phyloP scores from a whole-genome alignment of 805 yeast genomes.

The Ogataea paradorogensis region DNA sequence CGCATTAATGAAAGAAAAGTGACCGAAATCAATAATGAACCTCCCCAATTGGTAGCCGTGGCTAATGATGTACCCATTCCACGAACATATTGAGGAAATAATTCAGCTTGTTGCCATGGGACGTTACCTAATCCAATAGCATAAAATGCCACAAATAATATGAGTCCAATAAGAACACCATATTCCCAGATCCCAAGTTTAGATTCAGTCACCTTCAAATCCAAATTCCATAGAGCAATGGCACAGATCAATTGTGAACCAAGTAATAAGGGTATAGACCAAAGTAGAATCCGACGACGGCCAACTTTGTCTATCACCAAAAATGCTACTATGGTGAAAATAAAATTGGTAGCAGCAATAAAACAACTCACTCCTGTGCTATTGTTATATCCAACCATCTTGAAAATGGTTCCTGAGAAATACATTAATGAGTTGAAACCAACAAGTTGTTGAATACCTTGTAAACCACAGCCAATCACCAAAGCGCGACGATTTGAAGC shows the following conservation, averaged over 20 bases:
- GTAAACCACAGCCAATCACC: conserved; percentile 53
- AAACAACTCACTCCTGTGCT: conserved; percentile 53
- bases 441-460: conserved; percentile 55
- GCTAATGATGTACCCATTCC: conserved; percentile 44
- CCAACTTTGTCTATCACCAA: conserved; percentile 50
- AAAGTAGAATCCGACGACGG: conserved; percentile 45
- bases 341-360: conserved; percentile 54
- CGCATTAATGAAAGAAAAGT: conserved; percentile 53
- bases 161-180: conserved; percentile 44
- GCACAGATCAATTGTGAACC: conserved; percentile 47
- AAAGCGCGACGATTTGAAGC: conserved; percentile 51
- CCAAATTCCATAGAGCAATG: conserved; percentile 46
- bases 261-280: conserved; percentile 47
- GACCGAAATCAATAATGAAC: conserved; percentile 50
- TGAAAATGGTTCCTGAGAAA: conserved; percentile 53
- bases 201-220: conserved; percentile 31
- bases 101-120: conserved; percentile 60
- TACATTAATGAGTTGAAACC: conserved; percentile 60
- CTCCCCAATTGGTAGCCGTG: conserved; percentile 45
- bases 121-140: conserved; percentile 56
- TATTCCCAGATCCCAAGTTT: conserved; percentile 41
- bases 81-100: conserved; percentile 53
- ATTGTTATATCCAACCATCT: conserved; percentile 50
- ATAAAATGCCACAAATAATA: conserved; percentile 48
- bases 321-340: conserved; percentile 49